Conservation (phyloP, 768 basidiomycete genomes). For the Suillus discolor region DNA sequence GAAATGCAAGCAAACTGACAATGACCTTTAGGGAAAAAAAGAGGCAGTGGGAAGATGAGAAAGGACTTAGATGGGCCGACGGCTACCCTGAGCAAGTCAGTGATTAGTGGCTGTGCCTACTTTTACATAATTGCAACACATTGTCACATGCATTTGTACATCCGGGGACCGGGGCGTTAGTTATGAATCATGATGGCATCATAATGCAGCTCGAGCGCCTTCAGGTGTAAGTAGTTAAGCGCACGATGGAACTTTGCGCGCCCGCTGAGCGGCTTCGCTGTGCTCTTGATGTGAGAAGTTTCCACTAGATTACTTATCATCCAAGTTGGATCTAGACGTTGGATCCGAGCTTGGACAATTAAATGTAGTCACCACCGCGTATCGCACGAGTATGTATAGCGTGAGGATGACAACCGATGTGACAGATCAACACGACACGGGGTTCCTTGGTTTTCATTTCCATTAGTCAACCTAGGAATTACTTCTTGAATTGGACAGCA, state of each 20-base stretch:
- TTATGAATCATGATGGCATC: neutral
- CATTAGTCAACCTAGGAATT: conserved; percentile 6
- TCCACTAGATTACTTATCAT: neutral
- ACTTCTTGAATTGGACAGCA: conserved; percentile 3
- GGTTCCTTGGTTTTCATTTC: conserved; percentile 9
- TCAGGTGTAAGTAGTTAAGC: neutral
- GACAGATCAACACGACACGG: neutral
- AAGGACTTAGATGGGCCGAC: conserved; percentile 16
- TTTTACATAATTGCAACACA: neutral
- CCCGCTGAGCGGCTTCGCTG: neutral
- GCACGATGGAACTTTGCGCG: neutral
- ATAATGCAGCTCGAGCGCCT: neutral
- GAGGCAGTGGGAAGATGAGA: conserved; percentile 20
- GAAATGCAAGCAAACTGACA: conserved; percentile 2
- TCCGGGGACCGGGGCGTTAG: neutral
- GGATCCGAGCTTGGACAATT: neutral
- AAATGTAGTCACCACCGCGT: neutral
- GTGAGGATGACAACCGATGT: neutral
- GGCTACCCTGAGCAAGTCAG: conserved; percentile 7
- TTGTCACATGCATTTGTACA: neutral
- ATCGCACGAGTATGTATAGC: neutral
- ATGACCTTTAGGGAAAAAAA: neutral
- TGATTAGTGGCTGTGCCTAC: conserved; percentile 29
- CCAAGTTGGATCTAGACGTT: neutral
- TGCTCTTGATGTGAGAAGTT: neutral